phyloP scores from a whole-genome alignment of 2,329 filamentous ascomycete genomes.

The Fusarium sublunatum region DNA sequence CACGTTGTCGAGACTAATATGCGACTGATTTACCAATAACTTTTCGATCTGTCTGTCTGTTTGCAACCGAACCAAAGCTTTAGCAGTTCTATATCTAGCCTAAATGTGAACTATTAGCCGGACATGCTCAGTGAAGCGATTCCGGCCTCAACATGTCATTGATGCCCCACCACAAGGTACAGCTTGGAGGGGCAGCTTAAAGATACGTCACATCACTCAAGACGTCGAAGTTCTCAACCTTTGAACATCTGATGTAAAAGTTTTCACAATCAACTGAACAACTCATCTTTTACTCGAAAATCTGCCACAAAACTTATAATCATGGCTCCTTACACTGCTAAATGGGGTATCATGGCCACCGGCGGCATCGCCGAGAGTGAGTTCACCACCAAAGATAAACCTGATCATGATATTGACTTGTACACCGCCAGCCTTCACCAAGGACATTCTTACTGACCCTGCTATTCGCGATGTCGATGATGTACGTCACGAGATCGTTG shows the following conservation, averaged over 20 bases:
- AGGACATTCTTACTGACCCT: constrained; percentile 82
- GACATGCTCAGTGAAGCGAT: constrained; percentile 29
- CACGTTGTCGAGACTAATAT: background rate
- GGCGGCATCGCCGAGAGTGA: constrained; percentile 68
- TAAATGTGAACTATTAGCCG: background rate
- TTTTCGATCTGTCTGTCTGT: background rate
- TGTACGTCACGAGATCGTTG: constrained; percentile 80
- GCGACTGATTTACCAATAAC: background rate
- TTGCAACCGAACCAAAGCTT: background rate
- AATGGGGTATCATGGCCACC: constrained; percentile 72
- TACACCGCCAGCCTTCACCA: constrained; percentile 68
- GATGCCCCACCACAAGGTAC: constrained; percentile 28
- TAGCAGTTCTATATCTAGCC: background rate
- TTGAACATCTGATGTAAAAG: background rate
- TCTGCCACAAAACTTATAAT: constrained; percentile 7
- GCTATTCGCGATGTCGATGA: constrained; percentile 75
- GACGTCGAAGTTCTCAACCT: background rate
- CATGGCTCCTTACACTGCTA: constrained; percentile 62
- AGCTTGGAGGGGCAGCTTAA: constrained; percentile 12
- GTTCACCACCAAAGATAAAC: constrained; percentile 34
- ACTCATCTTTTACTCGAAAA: background rate
- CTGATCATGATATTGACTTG: background rate
- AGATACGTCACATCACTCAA: constrained; percentile 24
- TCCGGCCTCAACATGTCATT: background rate
- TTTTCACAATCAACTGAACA: background rate